Evolutionary conservation across 2,329 filamentous ascomycete genomes (phyloP), one percentile per base, ranked within the genome.

Genomic region (Nakataea oryzae): DNA sequence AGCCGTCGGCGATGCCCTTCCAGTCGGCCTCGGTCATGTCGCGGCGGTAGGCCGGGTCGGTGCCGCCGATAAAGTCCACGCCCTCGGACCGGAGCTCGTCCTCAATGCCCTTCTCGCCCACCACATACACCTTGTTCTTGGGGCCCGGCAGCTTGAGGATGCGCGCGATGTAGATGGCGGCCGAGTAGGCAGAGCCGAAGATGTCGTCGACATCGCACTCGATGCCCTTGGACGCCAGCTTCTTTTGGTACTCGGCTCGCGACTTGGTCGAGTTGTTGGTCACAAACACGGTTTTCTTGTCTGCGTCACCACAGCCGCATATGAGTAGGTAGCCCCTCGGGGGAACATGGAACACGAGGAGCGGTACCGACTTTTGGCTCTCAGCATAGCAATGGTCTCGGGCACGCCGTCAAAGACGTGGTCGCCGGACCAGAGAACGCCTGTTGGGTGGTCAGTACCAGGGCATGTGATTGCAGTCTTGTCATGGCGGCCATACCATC

Each of bases 261-360:
- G 93, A 96, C 74, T 99, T 99, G 63, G 95, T 97, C 71, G 92
- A 97, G 79, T 99, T 99, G 79, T 99, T 99, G 54, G 95, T 99
- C 61, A 99, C 95, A 72, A 99, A 99, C 62, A 99, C 87, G 41
- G 95, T 83, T 72, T 88, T 88, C 76, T 99, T 99, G 72, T 91
- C 93, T 95, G 61, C 62, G 61, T 67, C 30, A 67, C 17, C 17
- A 58, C n/a, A 17, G 21, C 3, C 34, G 12, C 34, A 14, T 58
- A 34, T n/a, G 41, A 50, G 41, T n/a, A 17, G 21, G 41, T 50
- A 50, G 41, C 41, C n/a, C 41, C 34, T 41, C 14, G 17, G 26
- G 57, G 14, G n/a, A n/a, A 26, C 11, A 27, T 17, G 11, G 13
- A 24, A 14, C 26, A 3, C 17, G 50, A 14, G 24, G 26, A 14